Conservation (phyloP, 1,284 basidiomycete genomes). For the Malassezia nana region DNA sequence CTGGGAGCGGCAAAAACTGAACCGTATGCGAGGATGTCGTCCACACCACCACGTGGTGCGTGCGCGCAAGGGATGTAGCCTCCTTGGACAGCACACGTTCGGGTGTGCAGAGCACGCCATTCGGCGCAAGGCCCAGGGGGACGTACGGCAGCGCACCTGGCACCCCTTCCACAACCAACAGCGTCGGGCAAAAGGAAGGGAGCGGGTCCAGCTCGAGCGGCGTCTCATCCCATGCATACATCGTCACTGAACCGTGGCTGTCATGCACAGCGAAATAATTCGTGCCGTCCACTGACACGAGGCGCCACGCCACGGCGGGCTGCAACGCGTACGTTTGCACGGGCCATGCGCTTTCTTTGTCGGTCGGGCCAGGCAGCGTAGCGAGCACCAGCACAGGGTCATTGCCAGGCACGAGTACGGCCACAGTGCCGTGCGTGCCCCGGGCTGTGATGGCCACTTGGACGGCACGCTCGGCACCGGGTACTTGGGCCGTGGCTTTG, state of each 20-base stretch:
- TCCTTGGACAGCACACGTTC: constrained; percentile 55
- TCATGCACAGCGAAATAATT: constrained; percentile 16
- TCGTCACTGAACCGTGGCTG: constrained; percentile 18
- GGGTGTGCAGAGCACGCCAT: constrained; percentile 52
- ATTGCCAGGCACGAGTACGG: not conserved
- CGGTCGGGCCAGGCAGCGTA: not conserved
- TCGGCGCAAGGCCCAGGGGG: constrained; percentile 58
- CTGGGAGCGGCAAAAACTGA: constrained; percentile 55
- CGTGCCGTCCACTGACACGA: constrained; percentile 1
- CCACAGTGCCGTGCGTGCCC: not conserved
- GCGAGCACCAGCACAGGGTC: not conserved
- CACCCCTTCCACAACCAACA: constrained; percentile 20
- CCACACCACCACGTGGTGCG: constrained; percentile 72
- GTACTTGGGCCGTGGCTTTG: not conserved
- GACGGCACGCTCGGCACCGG: not conserved
- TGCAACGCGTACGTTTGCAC: not conserved
- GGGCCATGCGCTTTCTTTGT: not conserved
- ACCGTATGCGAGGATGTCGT: constrained; percentile 75
- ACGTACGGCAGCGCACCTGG: constrained; percentile 13
- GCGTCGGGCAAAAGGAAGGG: constrained; percentile 9
- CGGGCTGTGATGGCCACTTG: not conserved
- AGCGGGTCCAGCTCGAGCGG: constrained; percentile 5
- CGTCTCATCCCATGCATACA: not conserved
- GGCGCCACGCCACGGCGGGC: not conserved
- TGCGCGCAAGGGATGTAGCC: constrained; percentile 70